phyloP scores from a whole-genome alignment of 78 protist species.

The Isochrysis galbana region DNA sequence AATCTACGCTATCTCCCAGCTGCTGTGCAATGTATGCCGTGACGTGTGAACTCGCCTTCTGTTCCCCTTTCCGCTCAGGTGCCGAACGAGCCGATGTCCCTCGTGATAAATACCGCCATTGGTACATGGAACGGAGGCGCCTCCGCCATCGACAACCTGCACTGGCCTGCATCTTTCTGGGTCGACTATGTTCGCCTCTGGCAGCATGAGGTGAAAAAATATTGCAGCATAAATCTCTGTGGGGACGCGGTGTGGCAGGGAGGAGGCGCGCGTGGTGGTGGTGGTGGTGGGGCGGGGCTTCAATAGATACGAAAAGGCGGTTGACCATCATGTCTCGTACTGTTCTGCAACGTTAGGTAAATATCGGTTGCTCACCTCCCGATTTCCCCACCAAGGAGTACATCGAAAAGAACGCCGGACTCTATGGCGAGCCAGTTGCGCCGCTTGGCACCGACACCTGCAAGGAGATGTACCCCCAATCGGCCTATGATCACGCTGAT shows the following conservation, averaged over 20 bases:
- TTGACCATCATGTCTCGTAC: too few species aligned
- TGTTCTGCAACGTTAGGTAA: too few species aligned
- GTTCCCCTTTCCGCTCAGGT: too few species aligned
- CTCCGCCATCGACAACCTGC: neutral
- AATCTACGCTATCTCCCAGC: too few species aligned
- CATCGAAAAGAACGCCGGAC: neutral
- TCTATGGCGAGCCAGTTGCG: neutral
- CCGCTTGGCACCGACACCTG: neutral
- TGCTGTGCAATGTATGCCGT: too few species aligned
- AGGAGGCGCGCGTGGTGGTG: too few species aligned
- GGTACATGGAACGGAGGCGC: slow-evolving; percentile 28
- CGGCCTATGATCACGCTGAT: neutral
- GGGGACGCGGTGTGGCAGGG: too few species aligned
- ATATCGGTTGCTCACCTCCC: slow-evolving; percentile 11
- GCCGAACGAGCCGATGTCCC: slow-evolving; percentile 2
- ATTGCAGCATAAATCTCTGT: too few species aligned
- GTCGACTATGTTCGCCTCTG: slow-evolving; percentile 12
- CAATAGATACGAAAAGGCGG: too few species aligned
- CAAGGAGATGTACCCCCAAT: neutral
- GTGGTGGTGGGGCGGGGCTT: too few species aligned
- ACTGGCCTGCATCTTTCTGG: neutral
- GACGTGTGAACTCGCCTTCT: too few species aligned
- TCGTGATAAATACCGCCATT: slow-evolving; percentile 7
- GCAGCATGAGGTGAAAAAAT: neutral
- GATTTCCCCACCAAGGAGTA: slow-evolving; percentile 4